Evolutionary conservation across 179 eudicot species (phyloP), one percentile per base, ranked within the genome.

Genomic region (Pouteria campechiana): DNA sequence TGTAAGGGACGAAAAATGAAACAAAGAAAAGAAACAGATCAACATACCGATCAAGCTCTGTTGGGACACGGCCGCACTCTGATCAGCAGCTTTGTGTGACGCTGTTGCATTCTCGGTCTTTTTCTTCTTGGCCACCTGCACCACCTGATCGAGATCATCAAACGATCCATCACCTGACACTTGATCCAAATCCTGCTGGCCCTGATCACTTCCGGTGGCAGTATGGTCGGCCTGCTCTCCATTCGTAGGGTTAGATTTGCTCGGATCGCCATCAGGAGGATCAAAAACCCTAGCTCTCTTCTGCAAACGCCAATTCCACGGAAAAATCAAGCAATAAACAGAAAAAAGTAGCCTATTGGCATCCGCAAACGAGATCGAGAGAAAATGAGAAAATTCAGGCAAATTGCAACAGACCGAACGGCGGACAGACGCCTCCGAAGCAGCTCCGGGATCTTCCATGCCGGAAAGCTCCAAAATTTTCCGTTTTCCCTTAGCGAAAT

Each of bases 131-230:
- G 58, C 40, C 61, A 61, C 78, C 1, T 74, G 70, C 36, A 78
- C 86, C 48, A 72, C 67, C 39, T 71, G 86, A 21, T 78, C 85
- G 17, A 89, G 67, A 25, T 73, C 93, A 5, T 85, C 97, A 3
- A 71, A 51, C 2, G 71, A 62, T 10, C 76, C 92, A 5, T 74
- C 93, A 2, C 21, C 44, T 21, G 74, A 86, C 6, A 33, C 63
- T 45, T 51, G 64, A 33, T 41, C 46, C 30, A 65, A 66, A 58
- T 52, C 64, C 39, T 35, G 40, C n/a, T 58, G 68, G 55, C 58
- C 50, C 44, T 31, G 60, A 25, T 54, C 70, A 10, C 45, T 41
- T 20, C 47, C 33, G 19, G 35, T 37, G 44, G 41, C 18, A 37
- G 31, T 8, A 32, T 49, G 41, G 19, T 48, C 25, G 14, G 13